These are phyloP conservation scores for Guadua angustifolia DNA, from an alignment of 176 grass and related monocot species.

Conservation along the genomic window DNA sequence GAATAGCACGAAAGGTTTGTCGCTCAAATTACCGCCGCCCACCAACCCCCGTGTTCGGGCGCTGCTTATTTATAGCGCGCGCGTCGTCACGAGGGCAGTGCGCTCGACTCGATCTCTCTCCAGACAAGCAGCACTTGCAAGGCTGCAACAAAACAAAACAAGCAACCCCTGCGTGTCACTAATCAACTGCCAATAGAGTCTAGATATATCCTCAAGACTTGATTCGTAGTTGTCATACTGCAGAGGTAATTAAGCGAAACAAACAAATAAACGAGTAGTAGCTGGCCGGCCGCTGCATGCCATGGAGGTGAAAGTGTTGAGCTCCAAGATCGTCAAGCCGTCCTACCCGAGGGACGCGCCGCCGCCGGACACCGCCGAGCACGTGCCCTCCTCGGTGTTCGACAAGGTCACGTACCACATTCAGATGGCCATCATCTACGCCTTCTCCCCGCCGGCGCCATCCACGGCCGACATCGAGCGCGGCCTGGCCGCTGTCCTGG, in stretches of 20 bases:
- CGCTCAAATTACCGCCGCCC: too few species aligned
- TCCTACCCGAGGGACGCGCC: constrained; percentile 33
- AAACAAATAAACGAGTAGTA: not conserved
- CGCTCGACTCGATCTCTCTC: not conserved
- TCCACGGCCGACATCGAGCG: constrained; percentile 48
- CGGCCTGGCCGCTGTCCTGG: constrained; percentile 47
- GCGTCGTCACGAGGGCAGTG: not conserved
- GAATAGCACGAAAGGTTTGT: too few species aligned
- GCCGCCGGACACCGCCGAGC: constrained; percentile 11
- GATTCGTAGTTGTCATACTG: not conserved
- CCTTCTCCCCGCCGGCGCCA: constrained; percentile 58
- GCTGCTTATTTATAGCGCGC: constrained; percentile 33
- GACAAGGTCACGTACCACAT: constrained; percentile 53
- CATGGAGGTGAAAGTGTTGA: constrained; percentile 70
- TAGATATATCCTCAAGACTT: not conserved
- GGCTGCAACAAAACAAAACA: not conserved
- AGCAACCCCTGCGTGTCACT: not conserved
- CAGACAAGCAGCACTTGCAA: not conserved
- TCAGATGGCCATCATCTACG: constrained; percentile 70
- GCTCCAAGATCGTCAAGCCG: constrained; percentile 57
- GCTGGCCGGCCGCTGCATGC: not conserved
- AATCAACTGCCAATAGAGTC: not conserved
- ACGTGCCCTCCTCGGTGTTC: constrained; percentile 60
- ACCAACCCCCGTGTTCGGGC: not conserved
- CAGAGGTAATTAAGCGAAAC: not conserved